Percentiles rank a stretch among this genome's conserved stretches.
phyloP scores from a whole-genome alignment of 495 filamentous ascomycete species.

The Tuber borchii region DNA sequence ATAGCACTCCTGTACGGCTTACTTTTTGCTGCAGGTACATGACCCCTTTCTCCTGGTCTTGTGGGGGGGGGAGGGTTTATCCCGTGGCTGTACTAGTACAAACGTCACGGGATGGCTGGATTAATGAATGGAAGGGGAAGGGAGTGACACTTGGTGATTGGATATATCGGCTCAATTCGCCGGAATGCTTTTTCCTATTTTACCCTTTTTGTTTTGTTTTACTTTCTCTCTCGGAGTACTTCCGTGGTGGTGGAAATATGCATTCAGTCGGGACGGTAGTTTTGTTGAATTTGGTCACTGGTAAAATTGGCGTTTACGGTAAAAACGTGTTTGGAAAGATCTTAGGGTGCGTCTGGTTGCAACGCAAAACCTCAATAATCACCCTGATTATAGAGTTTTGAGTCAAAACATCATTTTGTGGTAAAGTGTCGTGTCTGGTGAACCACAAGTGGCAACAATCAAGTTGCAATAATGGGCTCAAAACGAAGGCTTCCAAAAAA shows the following conservation, averaged over 20 bases:
- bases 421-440: no score
- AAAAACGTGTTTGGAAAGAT: background rate
- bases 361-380: no score
- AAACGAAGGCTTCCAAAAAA: no score
- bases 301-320: background rate
- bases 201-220: background rate
- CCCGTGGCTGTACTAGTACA: background rate
- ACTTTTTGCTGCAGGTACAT: background rate
- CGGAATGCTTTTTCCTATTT: background rate
- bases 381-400: no score
- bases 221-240: background rate
- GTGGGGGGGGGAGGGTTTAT: background rate
- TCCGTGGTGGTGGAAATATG: background rate
- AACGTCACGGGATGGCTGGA: background rate
- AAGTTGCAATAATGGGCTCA: no score
- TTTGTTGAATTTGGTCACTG: background rate
- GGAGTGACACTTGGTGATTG: constrained; percentile 2
- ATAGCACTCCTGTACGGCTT: background rate
- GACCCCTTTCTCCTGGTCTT: background rate
- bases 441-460: no score
- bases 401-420: no score
- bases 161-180: background rate
- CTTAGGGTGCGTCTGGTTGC: no score
- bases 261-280: background rate
- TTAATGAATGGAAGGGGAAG: background rate